Conservation (phyloP, 768 basidiomycete genomes). For the Boletus fagicola region DNA sequence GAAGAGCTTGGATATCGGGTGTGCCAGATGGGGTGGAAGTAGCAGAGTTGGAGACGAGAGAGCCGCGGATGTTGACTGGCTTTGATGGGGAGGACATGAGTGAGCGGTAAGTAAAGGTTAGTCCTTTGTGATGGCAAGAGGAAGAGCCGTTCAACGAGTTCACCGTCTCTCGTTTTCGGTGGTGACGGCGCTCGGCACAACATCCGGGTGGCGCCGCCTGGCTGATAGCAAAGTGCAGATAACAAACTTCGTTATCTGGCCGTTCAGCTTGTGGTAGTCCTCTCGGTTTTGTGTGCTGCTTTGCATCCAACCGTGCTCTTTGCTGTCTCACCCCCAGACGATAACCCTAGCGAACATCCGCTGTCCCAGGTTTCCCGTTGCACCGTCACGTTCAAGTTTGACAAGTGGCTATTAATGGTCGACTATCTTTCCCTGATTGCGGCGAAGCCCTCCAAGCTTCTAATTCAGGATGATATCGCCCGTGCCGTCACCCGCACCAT, state of each 20-base stretch:
- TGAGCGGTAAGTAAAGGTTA: not conserved
- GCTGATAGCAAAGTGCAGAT: not conserved
- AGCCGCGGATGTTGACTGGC: conserved; percentile 49
- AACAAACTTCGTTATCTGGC: not conserved
- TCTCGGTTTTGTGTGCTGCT: too few relatives aligned
- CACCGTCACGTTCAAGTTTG: not conserved
- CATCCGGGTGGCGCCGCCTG: not conserved
- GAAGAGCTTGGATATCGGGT: conserved; percentile 62
- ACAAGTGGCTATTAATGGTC: not conserved
- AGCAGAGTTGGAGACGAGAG: conserved; percentile 11
- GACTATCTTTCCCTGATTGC: not conserved
- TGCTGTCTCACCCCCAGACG: too few relatives aligned
- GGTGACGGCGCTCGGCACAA: not conserved
- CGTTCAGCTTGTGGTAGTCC: too few relatives aligned
- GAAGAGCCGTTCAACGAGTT: not conserved
- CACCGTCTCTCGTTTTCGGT: not conserved
- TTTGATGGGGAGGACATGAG: conserved; percentile 55
- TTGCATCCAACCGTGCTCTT: not conserved
- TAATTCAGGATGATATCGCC: not conserved
- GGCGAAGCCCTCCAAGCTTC: not conserved
- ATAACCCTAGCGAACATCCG: not conserved
- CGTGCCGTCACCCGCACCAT: not conserved
- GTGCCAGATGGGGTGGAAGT: conserved; percentile 49
- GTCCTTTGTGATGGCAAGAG: not conserved
- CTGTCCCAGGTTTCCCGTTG: not conserved